Conservation (phyloP, 2,329 filamentous ascomycete species). For the Diaporthe australafricana region DNA sequence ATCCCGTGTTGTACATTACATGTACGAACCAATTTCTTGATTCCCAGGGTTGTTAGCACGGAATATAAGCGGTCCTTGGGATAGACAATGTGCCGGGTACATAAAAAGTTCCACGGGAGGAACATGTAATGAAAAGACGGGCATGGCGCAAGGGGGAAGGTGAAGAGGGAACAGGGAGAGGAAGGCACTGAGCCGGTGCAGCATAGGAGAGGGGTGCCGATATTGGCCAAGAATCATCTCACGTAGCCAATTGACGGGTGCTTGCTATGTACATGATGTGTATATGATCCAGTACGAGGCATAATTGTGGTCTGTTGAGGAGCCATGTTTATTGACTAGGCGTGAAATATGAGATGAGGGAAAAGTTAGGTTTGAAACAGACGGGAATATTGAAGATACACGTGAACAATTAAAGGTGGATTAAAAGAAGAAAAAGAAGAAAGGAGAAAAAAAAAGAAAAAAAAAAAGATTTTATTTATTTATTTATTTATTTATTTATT, state of each 20-base stretch:
- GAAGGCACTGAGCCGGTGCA: background rate
- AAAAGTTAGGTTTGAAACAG: too few species aligned
- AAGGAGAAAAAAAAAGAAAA: background rate
- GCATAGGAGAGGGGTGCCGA: background rate
- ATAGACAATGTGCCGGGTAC: conserved; percentile 14
- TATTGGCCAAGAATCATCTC: background rate
- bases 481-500: too few species aligned
- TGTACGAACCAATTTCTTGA: conserved; percentile 14
- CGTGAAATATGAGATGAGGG: too few species aligned
- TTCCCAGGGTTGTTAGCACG: background rate
- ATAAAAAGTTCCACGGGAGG: conserved; percentile 21
- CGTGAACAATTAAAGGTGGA: too few species aligned
- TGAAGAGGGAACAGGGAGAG: background rate
- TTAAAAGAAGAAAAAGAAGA: background rate
- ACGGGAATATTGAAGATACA: too few species aligned
- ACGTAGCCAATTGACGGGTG: background rate
- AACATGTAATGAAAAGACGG: conserved; percentile 13
- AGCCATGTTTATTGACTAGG: too few species aligned
- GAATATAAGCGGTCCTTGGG: conserved; percentile 2
- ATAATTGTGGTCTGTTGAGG: too few species aligned
- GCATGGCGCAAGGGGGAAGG: background rate
- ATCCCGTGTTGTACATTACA: conserved; percentile 20
- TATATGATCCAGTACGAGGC: background rate
- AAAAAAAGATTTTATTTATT: too few species aligned
- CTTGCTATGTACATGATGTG: conserved; percentile 11